These are phyloP conservation scores for Cytospora leucostoma DNA, from an alignment of 2,329 filamentous ascomycete species.

Conservation along the genomic window DNA sequence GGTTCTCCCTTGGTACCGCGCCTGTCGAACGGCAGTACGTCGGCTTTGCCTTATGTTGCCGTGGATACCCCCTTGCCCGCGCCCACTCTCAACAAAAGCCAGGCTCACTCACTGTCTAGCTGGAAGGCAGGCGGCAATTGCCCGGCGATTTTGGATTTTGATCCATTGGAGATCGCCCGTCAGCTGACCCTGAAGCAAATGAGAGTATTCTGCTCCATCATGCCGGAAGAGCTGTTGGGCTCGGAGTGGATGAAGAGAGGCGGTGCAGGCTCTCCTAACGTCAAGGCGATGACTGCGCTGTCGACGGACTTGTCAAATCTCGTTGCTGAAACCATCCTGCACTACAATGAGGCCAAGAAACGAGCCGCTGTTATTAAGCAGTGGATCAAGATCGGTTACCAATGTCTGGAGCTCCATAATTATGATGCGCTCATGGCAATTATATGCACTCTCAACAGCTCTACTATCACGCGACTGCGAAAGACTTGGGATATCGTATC, in stretches of 20 bases:
- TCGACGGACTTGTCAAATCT: slow-evolving; percentile 92
- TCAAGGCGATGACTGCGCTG: slow-evolving; percentile 89
- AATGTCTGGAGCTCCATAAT: slow-evolving; percentile 87
- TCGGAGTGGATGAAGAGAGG: slow-evolving; percentile 93
- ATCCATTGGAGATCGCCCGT: slow-evolving; percentile 84
- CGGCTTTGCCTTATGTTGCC: slow-evolving; percentile 69
- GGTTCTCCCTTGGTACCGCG: slow-evolving; percentile 79
- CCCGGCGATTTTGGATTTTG: slow-evolving; percentile 84
- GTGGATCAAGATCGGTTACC: slow-evolving; percentile 92
- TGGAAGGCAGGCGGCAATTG: slow-evolving; percentile 72
- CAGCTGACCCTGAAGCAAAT: slow-evolving; percentile 94
- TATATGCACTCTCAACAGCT: slow-evolving; percentile 89
- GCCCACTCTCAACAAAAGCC: slow-evolving; percentile 72
- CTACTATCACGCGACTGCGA: slow-evolving; percentile 83
- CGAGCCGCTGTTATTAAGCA: slow-evolving; percentile 90
- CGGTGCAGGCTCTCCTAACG: slow-evolving; percentile 78
- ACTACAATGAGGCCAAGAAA: slow-evolving; percentile 88
- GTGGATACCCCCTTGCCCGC: slow-evolving; percentile 71
- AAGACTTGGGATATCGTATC: slow-evolving; percentile 92
- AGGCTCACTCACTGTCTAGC: slow-evolving; percentile 68
- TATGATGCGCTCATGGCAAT: slow-evolving; percentile 98
- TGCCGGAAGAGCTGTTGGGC: slow-evolving; percentile 86
- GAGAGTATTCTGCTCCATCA: slow-evolving; percentile 84
- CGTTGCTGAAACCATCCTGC: slow-evolving; percentile 89
- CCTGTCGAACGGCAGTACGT: slow-evolving; percentile 79